Evolutionary conservation across 2,329 filamentous ascomycete genomes (phyloP), one percentile per base, ranked within the genome.

Genomic region (Nigrospora oryzae): DNA sequence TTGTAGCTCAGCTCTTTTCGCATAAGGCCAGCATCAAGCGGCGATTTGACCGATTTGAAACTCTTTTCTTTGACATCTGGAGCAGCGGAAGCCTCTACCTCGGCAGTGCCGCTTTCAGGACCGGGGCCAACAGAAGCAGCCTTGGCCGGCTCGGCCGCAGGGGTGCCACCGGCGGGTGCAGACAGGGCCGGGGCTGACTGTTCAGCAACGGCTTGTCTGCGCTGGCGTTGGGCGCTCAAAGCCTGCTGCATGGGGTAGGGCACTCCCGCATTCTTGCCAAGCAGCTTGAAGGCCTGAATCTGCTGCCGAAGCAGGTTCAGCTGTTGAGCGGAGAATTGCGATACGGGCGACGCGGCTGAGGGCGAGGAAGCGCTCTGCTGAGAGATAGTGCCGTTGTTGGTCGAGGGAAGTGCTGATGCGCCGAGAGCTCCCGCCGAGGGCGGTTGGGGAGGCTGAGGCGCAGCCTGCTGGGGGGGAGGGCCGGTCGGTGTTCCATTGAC

Each of bases 241-340:
- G 86, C 81, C 58, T 91, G 86, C 61, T 95, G 89, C 51, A 95
- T 77, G 50, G 80, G 76, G 30, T 78, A 66, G 1, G 91, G 89
- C 4, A 97, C 80, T 1, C 89, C 84, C 13, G 85, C 74, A 54
- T 95, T 95, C 64, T 93, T 94, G 5, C 87, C 84, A 4, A 98
- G 73, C 53, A 89, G 76, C 65, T 94, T 94, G 67, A 96, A 97
- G 0, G 91, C 90, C 55, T 84, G 76, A 42, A 97, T 95, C 62
- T 98, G 93, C 52, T 86, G 83, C 48, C 88, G 77, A 11, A 98
- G 70, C 37, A 87, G 79, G 19, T 77, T 74, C 38, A 95, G 70
- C 62, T 98, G 93, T 46, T 93, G 86, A 19, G 78, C 76, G 12
- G 82, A 83, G 61, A 95, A 90, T 49, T 81, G 81, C 15, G 57